Evolutionary conservation across 1,139 yeast species (phyloP).

Genomic region (Debaryomyces nepalensis): DNA sequence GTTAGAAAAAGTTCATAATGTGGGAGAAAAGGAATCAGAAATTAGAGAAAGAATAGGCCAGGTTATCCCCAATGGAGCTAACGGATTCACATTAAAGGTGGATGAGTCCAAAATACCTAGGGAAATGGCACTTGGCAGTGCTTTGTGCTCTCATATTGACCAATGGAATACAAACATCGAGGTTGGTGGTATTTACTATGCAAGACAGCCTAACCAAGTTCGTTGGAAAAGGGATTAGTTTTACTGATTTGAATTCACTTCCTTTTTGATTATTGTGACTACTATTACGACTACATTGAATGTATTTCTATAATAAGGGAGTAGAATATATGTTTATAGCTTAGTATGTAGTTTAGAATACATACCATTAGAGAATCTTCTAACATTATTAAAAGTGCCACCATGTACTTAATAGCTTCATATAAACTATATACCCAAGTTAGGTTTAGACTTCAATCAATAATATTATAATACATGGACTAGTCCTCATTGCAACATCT

Average conservation of each 20-base stretch:
- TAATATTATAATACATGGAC: background rate
- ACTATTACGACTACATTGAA: background rate
- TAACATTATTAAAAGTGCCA: background rate
- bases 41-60: constrained; percentile 62
- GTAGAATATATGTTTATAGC: constrained; percentile 4
- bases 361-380: background rate
- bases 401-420: background rate
- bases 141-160: constrained; percentile 62
- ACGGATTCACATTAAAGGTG: constrained; percentile 57
- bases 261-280: background rate
- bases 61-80: constrained; percentile 50
- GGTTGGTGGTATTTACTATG: constrained; percentile 65
- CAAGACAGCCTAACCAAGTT: constrained; percentile 53
- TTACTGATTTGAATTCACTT: background rate
- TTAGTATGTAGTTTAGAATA: constrained; percentile 1
- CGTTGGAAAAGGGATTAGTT: constrained; percentile 62
- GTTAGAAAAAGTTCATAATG: constrained; percentile 58
- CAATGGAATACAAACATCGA: constrained; percentile 68
- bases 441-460: too few relatives aligned
- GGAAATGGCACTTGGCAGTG: constrained; percentile 62
- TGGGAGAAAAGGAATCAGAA: constrained; percentile 66
- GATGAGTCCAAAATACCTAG: constrained; percentile 58
- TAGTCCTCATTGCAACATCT: constrained; percentile 5
- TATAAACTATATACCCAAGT: too few relatives aligned
- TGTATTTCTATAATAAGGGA: constrained; percentile 8